Conservation (phyloP, 768 basidiomycete genomes). For the Lenzites betulinus region DNA sequence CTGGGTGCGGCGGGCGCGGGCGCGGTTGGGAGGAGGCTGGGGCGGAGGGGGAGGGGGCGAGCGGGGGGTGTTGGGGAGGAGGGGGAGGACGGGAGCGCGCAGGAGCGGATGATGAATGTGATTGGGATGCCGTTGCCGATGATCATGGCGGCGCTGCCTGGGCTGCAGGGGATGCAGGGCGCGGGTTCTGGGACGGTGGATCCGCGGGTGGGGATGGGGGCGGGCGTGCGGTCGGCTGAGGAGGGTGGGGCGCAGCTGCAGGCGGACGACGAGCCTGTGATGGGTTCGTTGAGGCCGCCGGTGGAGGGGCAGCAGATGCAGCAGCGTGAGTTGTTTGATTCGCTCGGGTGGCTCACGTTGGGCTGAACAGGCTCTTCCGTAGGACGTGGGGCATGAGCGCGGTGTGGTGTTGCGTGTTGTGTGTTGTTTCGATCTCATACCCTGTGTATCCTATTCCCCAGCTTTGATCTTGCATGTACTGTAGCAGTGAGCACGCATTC, state of each 20-base stretch:
- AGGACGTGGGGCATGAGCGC: background rate
- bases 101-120: constrained; percentile 17
- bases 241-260: too few species aligned
- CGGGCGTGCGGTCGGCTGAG: background rate
- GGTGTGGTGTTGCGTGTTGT: background rate
- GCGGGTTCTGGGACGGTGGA: background rate
- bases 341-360: background rate
- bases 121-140: constrained; percentile 7
- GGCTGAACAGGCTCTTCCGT: background rate
- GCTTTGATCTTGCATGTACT: background rate
- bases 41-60: constrained; percentile 26
- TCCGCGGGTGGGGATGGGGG: background rate
- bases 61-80: constrained; percentile 10
- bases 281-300: constrained; percentile 13
- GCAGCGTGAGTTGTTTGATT: constrained; percentile 5
- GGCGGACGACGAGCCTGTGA: constrained; percentile 7
- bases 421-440: background rate
- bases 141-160: background rate
- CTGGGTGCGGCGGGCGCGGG: constrained; percentile 11
- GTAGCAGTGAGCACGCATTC: background rate
- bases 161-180: background rate
- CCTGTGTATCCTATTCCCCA: background rate
- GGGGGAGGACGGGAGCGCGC: constrained; percentile 12
- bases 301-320: background rate
- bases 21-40: constrained; percentile 19